Base-by-base conservation (phyloP, 2,329 filamentous ascomycete genomes). In the Trichoderma arundinaceum region DNA sequence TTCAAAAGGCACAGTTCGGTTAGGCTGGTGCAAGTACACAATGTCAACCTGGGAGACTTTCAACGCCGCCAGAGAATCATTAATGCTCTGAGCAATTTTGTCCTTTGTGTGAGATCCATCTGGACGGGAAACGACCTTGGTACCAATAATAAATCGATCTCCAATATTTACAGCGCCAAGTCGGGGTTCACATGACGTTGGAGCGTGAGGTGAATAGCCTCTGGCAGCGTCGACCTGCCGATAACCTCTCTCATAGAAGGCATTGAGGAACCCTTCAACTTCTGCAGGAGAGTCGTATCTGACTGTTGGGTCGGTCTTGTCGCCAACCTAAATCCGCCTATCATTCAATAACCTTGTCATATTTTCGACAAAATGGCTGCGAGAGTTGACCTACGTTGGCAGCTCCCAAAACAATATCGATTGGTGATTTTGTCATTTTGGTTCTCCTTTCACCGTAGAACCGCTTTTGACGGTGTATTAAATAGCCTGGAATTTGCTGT, bases 91-190 rank as follows among this genome's bases (percentile, higher is more conserved):
- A 1, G 71, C 64, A 17, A 80, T 66, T 2, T 74, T 73, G n/a
- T 67, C 68, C 7, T 72, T 72, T 7, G 66, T 64, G 52, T 79
- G 77, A 9, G 66, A 64, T 3, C 75, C 74, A 1, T 72, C 70
- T 4, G 49, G 51, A 9, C 58, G 19, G 1, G 71, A 72, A 9
- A 56, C 33, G n/a, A 78, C 72, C 65, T 80, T 80, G 19, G 77
- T 78, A 64, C 77, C 72, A 10, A 80, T 74, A 1, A 49, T 57
- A 57, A 79, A 77, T 3, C 69, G 65, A 4, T 73, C 68, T 0
- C 71, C 73, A 0, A 73, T 75, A 1, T 58, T 67, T 22, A 65
- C 73, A 5, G 65, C 69, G 0, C 73, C 78, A 4, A 79, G 68
- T 4, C 72, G 71, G 3, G 69, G 69, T 68, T 80, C 79, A 0